Evolutionary conservation across 1,284 basidiomycete genomes (phyloP).

Genomic region (Waitea zeae): DNA sequence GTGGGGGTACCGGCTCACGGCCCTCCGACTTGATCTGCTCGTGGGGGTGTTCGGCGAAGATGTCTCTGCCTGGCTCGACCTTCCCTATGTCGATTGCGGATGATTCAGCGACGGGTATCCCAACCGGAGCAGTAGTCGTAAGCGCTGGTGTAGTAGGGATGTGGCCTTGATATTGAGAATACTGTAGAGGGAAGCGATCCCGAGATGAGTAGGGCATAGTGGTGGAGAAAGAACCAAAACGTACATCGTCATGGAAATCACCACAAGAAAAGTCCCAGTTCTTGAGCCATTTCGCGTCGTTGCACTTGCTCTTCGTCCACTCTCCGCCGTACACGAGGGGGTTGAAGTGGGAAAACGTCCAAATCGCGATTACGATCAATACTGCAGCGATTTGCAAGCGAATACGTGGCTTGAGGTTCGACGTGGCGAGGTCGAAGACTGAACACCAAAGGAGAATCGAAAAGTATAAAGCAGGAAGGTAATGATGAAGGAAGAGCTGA

Average conservation of each 20-base stretch:
- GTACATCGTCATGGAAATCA: constrained; percentile 45
- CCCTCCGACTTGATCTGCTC: constrained; percentile 20
- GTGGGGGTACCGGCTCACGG: not conserved
- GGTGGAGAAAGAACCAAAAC: constrained; percentile 11
- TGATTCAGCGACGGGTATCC: constrained; percentile 25
- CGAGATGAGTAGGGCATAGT: constrained; percentile 1
- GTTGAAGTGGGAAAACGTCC: constrained; percentile 68
- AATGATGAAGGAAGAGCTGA: constrained; percentile 94
- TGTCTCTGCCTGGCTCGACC: constrained; percentile 47
- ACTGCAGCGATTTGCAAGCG: constrained; percentile 69
- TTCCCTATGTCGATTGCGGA: constrained; percentile 18
- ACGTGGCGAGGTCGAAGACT: constrained; percentile 78
- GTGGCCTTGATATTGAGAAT: constrained; percentile 17
- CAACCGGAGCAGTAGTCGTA: constrained; percentile 21
- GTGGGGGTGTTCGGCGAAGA: constrained; percentile 32
- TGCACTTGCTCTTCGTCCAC: constrained; percentile 78
- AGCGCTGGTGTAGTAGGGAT: constrained; percentile 19
- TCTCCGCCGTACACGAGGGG: constrained; percentile 73
- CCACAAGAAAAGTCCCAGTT: constrained; percentile 91
- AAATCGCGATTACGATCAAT: constrained; percentile 56
- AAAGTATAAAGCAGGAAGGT: constrained; percentile 93
- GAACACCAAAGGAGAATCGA: constrained; percentile 67
- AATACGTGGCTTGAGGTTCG: constrained; percentile 56
- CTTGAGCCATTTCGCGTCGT: constrained; percentile 70
- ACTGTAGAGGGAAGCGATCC: constrained; percentile 18